Percentiles rank a stretch among this genome's conserved stretches.
Evolutionary conservation across 495 filamentous ascomycete species (phyloP).

Genomic region (Baudoinia panamericana): DNA sequence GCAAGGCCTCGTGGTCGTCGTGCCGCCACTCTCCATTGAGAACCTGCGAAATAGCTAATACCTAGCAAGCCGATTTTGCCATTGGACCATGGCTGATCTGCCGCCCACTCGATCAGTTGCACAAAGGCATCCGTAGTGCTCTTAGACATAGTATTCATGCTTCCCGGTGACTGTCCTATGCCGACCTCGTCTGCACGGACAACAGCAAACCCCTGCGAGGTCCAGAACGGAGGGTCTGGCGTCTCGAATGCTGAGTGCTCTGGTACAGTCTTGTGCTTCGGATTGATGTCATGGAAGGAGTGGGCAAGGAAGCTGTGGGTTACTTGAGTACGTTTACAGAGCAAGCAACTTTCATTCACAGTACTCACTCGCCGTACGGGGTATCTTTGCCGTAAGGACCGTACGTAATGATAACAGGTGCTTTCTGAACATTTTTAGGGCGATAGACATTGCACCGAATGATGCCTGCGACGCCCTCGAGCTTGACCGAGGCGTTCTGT

Average conservation of each 20-base stretch:
- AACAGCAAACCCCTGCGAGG: slow-evolving; percentile 42
- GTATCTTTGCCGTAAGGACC: slow-evolving; percentile 56
- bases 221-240: slow-evolving; percentile 50
- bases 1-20: slow-evolving; percentile 44
- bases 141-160: slow-evolving; percentile 48
- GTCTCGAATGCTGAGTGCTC: slow-evolving; percentile 52
- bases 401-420: slow-evolving; percentile 42
- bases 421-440: slow-evolving; percentile 15
- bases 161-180: slow-evolving; percentile 43
- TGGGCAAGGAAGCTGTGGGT: slow-evolving; percentile 33
- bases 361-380: slow-evolving; percentile 32
- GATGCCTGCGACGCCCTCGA: slow-evolving; percentile 6
- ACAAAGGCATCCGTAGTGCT: slow-evolving; percentile 46
- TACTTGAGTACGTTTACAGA: too few relatives aligned
- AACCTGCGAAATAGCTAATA: slow-evolving; percentile 49
- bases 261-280: slow-evolving; percentile 33
- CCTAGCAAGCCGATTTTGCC: slow-evolving; percentile 51
- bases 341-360: too few relatives aligned
- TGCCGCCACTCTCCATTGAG: slow-evolving; percentile 51
- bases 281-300: slow-evolving; percentile 36
- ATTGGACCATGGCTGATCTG: slow-evolving; percentile 44
- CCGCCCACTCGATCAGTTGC: slow-evolving; percentile 49
- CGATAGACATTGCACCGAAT: slow-evolving; percentile 26
- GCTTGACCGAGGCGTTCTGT: slow-evolving; percentile 25
- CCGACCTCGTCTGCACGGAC: slow-evolving; percentile 49